Evolutionary conservation across 2,329 filamentous ascomycete species (phyloP).

Genomic region (Tolypocladium tundrense): DNA sequence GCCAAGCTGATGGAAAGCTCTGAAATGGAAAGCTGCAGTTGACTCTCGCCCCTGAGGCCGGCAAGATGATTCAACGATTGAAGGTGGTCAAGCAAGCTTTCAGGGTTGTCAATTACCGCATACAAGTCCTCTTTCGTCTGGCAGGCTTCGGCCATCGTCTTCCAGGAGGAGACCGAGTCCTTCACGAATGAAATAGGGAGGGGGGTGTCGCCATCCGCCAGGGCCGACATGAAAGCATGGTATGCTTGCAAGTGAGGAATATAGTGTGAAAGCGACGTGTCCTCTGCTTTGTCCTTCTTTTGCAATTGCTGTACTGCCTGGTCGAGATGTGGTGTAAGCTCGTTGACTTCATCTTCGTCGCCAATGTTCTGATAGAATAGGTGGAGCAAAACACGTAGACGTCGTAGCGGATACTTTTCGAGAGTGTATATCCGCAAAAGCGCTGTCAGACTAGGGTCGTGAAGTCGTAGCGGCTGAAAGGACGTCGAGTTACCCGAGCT

Average conservation of each 20-base stretch:
- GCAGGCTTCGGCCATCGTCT: constrained; percentile 26
- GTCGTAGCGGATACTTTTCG: constrained; percentile 40
- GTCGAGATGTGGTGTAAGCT: constrained; percentile 29
- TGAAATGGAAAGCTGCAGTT: constrained; percentile 33
- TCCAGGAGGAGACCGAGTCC: constrained; percentile 34
- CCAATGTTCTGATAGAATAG: constrained; percentile 40
- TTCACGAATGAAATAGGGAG: constrained; percentile 21
- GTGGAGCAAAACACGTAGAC: constrained; percentile 40
- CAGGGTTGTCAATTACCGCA: constrained; percentile 36
- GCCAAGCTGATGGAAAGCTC: constrained; percentile 35
- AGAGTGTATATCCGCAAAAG: constrained; percentile 39
- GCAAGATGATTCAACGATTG: constrained; percentile 40
- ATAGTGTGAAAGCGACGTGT: constrained; percentile 32
- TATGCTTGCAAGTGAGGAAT: constrained; percentile 38
- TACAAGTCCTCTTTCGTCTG: constrained; percentile 30
- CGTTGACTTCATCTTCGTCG: constrained; percentile 24
- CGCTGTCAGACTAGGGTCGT: constrained; percentile 34
- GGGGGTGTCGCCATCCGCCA: constrained; percentile 25
- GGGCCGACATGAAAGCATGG: constrained; percentile 30
- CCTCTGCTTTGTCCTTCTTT: constrained; percentile 30
- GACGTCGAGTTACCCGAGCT: constrained; percentile 26
- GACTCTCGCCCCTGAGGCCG: constrained; percentile 38
- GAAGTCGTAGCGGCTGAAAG: constrained; percentile 25
- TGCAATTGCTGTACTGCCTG: constrained; percentile 25
- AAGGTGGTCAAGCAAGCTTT: constrained; percentile 37